Percentiles rank a stretch among this genome's conserved stretches.
phyloP scores from a whole-genome alignment of 176 grass and related monocot genomes.

The Cenchrus purpureus region DNA sequence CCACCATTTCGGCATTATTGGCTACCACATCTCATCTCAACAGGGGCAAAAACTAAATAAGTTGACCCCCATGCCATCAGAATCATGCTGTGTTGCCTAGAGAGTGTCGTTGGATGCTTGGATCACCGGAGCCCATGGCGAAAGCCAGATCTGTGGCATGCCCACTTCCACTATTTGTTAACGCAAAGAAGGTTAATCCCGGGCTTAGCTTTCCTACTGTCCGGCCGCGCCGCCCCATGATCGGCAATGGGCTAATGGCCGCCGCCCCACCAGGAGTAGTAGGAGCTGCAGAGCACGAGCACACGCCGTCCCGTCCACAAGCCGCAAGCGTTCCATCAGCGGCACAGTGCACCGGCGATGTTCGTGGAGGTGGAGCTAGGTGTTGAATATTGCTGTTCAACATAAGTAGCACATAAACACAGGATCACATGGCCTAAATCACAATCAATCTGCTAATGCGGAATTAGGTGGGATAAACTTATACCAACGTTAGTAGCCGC shows the following conservation, averaged over 20 bases:
- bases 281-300: background rate
- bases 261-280: no score
- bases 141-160: conserved; percentile 8
- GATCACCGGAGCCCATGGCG: conserved; percentile 3
- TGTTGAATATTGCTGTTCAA: no score
- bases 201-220: background rate
- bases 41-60: background rate
- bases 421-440: no score
- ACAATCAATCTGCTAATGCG: no score
- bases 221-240: conserved; percentile 46
- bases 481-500: no score
- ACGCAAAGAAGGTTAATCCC: background rate
- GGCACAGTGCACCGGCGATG: background rate
- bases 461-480: no score
- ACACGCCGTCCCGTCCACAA: background rate
- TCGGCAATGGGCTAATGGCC: background rate
- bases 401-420: no score
- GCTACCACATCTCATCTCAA: conserved; percentile 25
- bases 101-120: conserved; percentile 3
- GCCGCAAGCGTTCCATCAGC: conserved; percentile 5
- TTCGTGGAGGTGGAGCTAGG: background rate
- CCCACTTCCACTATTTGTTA: conserved; percentile 29
- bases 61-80: background rate
- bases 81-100: background rate
- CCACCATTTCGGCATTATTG: background rate